Percentiles rank a stretch among this genome's conserved stretches.
These are phyloP conservation scores for Coprinopsis sp. DNA, from an alignment of 768 basidiomycete species.

Conservation along the genomic window DNA sequence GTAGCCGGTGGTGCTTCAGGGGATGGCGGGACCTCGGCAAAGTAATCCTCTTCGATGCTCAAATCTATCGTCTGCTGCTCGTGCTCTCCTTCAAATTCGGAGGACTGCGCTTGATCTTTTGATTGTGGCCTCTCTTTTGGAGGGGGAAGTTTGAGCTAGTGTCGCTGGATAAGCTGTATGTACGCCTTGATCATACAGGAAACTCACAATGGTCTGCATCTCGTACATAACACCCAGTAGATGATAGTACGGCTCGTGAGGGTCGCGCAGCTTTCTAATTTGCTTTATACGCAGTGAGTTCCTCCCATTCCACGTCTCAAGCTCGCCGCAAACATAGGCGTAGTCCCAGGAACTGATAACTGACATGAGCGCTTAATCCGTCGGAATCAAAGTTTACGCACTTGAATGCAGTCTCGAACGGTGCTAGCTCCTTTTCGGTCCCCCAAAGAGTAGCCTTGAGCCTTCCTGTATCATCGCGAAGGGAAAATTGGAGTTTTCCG, in stretches of 20 bases:
- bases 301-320: constrained; percentile 16
- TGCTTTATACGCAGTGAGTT: constrained; percentile 18
- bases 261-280: constrained; percentile 15
- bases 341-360: constrained; percentile 11
- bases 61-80: no score
- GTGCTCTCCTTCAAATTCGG: no score
- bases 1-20: no score
- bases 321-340: constrained; percentile 18
- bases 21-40: no score
- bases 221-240: constrained; percentile 17
- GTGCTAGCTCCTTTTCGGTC: neutral
- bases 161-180: no score
- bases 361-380: neutral
- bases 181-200: no score
- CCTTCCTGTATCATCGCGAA: constrained; percentile 12
- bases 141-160: no score
- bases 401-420: neutral
- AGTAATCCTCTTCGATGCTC: no score
- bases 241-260: constrained; percentile 27
- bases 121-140: no score
- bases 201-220: neutral
- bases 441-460: constrained; percentile 10
- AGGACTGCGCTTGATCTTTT: no score
- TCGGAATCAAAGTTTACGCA: constrained; percentile 5
- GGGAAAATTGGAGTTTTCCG: constrained; percentile 3